These are phyloP conservation scores for Ceratobasidium sp. DNA, from an alignment of 1,284 basidiomycete species.

Conservation along the genomic window DNA sequence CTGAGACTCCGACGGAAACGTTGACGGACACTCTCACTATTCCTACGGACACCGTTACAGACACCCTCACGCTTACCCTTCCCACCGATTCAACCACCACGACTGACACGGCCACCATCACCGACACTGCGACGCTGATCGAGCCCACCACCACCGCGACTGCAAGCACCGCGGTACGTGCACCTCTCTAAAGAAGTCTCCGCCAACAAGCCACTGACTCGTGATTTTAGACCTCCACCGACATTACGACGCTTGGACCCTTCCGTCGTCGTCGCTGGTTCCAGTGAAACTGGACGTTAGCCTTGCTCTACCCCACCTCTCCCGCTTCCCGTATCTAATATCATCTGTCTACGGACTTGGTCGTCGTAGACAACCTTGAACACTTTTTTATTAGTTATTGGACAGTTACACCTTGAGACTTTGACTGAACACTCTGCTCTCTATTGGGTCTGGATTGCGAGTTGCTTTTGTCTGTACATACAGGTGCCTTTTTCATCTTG, in stretches of 20 bases:
- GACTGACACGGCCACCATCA: not conserved
- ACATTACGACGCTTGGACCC: not conserved
- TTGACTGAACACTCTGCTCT: not conserved
- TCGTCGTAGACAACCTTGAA: constrained; percentile 21
- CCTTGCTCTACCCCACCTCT: not conserved
- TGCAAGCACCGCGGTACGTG: not conserved
- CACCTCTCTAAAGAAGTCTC: too few relatives aligned
- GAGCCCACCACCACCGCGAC: constrained; percentile 2
- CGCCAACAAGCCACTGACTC: not conserved
- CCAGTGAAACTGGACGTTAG: not conserved
- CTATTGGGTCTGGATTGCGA: not conserved
- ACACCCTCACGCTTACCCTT: not conserved
- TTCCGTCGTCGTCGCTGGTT: constrained; percentile 19
- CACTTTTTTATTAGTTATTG: constrained; percentile 22
- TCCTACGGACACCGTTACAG: not conserved
- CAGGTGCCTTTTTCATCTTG: not conserved
- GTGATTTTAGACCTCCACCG: not conserved
- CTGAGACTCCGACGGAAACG: not conserved
- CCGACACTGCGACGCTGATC: not conserved
- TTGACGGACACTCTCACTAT: not conserved
- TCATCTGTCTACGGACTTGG: constrained; percentile 4
- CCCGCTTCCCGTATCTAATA: not conserved
- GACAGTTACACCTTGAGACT: not conserved
- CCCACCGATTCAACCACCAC: not conserved
- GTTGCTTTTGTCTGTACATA: not conserved